Conservation (phyloP, 106 monocot genomes). For the Allium cepa region DNA sequence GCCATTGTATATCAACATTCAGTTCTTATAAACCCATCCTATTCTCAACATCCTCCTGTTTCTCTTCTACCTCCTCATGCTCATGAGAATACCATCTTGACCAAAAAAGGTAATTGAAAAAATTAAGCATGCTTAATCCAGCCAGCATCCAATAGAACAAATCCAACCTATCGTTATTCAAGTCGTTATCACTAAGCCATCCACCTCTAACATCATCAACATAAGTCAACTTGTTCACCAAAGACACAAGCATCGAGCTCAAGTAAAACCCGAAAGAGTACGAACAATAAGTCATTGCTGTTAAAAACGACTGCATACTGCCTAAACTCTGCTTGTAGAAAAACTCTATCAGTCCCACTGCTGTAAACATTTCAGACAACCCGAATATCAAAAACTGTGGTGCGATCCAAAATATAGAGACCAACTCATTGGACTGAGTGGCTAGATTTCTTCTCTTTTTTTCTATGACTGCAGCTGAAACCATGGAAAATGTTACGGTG, state of each 20-base stretch:
- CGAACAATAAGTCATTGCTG: constrained; percentile 92
- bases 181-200: constrained; percentile 63
- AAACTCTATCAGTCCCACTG: constrained; percentile 83
- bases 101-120: constrained; percentile 75
- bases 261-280: constrained; percentile 92
- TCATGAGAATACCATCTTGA: constrained; percentile 43
- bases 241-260: constrained; percentile 75
- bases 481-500: constrained; percentile 82
- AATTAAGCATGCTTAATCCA: constrained; percentile 51
- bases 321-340: constrained; percentile 80
- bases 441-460: constrained; percentile 25
- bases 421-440: neutral
- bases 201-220: constrained; percentile 12
- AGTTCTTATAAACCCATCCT: neutral
- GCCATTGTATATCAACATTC: neutral
- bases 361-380: constrained; percentile 86
- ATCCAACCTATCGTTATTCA: constrained; percentile 64
- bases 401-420: constrained; percentile 72
- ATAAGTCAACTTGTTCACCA: constrained; percentile 64
- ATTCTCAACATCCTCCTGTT: neutral
- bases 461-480: constrained; percentile 56
- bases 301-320: constrained; percentile 86
- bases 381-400: constrained; percentile 84
- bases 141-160: constrained; percentile 74
- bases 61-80: neutral